Evolutionary conservation across 257 asterid species (phyloP).

Genomic region (Gentiana macrophylla): DNA sequence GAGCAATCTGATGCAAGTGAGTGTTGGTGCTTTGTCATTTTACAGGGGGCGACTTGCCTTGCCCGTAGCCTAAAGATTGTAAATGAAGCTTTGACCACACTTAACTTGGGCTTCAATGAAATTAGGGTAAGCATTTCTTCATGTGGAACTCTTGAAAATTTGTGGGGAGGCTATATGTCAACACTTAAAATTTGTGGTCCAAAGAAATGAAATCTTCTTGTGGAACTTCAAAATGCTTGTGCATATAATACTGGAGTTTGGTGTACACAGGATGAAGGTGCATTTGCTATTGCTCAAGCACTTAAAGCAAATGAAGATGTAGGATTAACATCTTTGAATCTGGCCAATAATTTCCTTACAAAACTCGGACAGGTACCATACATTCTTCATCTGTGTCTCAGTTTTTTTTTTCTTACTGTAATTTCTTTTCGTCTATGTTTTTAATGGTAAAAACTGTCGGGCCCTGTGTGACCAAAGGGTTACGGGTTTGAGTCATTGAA

Average conservation of each 20-base stretch:
- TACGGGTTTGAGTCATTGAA: no score
- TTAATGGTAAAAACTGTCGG: no score
- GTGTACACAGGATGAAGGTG: slow-evolving; percentile 74
- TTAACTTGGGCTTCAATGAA: slow-evolving; percentile 91
- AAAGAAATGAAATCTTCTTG: no score
- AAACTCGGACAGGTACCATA: slow-evolving; percentile 75
- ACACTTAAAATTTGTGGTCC: no score
- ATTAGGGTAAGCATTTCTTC: slow-evolving; percentile 52
- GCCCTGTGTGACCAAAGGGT: no score
- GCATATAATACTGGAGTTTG: slow-evolving; percentile 4
- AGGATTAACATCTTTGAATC: slow-evolving; percentile 61
- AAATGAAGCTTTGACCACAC: slow-evolving; percentile 70
- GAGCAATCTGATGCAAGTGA: background rate
- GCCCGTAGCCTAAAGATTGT: slow-evolving; percentile 94
- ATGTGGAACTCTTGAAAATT: background rate
- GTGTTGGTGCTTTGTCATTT: background rate
- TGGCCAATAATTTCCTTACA: slow-evolving; percentile 82
- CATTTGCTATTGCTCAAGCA: slow-evolving; percentile 87
- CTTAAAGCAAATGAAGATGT: slow-evolving; percentile 92
- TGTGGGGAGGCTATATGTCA: no score
- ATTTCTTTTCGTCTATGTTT: background rate
- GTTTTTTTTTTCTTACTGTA: background rate
- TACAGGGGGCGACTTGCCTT: slow-evolving; percentile 71
- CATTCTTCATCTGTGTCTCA: background rate
- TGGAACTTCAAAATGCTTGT: background rate